Conservation (phyloP, 139 green algal genomes). For the Yamagishiella unicocca region DNA sequence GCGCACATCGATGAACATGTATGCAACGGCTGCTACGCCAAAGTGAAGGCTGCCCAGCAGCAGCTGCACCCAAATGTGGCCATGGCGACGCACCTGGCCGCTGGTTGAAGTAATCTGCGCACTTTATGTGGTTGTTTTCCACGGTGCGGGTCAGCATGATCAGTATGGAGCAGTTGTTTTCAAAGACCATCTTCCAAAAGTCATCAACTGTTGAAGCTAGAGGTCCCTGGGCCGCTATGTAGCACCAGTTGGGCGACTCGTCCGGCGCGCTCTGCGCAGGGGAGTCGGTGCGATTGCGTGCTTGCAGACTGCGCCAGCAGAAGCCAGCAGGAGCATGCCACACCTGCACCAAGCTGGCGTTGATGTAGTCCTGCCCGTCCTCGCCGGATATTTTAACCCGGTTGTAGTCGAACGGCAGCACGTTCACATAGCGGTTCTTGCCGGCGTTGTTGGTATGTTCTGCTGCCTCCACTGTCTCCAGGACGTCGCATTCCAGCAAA, state of each 20-base stretch:
- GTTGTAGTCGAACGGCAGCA: conserved; percentile 73
- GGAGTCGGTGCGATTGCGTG: background rate
- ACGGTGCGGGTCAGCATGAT: conserved; percentile 64
- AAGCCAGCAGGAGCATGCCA: background rate
- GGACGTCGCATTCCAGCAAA: conserved; percentile 10
- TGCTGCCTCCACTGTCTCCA: conserved; percentile 37
- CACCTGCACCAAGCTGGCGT: conserved; percentile 61
- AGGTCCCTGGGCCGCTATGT: conserved; percentile 70
- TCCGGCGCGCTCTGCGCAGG: conserved; percentile 4
- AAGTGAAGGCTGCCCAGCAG: background rate
- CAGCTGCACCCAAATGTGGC: no score
- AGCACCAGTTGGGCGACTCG: conserved; percentile 48
- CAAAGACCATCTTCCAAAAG: conserved; percentile 69
- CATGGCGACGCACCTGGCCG: conserved; percentile 32
- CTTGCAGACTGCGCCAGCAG: background rate
- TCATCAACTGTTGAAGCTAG: conserved; percentile 60
- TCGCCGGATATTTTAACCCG: conserved; percentile 20
- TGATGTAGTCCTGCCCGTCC: conserved; percentile 63
- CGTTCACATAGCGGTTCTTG: conserved; percentile 70
- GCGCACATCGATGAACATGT: background rate
- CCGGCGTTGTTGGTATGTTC: conserved; percentile 32
- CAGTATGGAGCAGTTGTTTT: conserved; percentile 55
- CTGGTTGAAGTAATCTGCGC: conserved; percentile 61
- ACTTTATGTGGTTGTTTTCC: conserved; percentile 61
- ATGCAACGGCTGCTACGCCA: background rate